Base-by-base conservation (phyloP, 2,329 filamentous ascomycete genomes). In the Aspergillus versicolor region DNA sequence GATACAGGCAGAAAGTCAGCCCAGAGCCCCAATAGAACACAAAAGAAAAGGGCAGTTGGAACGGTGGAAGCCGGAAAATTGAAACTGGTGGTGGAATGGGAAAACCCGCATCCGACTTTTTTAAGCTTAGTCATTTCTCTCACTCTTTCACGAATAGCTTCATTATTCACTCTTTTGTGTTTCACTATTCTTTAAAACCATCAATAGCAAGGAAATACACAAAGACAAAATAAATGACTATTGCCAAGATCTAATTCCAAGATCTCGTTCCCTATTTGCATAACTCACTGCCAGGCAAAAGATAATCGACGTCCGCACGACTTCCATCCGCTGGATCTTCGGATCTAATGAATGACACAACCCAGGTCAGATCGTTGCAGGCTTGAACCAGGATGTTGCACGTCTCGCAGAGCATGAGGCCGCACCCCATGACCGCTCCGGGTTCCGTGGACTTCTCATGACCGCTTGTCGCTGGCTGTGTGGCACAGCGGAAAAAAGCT, bases 401-500 rank as follows among this genome's bases (percentile, higher is more conserved):
- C 8, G 43, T 32, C 22, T 67, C 61, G 41, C 72, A 74, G 3
- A 73, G 63, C 7, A 67, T 24, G 12, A 30, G 27, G 3, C 27
- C 27, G 27, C 27, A 74, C 55, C 1, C 70, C 69, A 45, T 72
- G 73, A 0, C 71, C 68, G 47, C 22, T 3, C 52, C 60, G 19
- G 49, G 11, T n/a, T 59, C 4, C 52, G 61, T 44, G 7, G 61
- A 52, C 54, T 54, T 40, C 58, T 52, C 1, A 59, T 22, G 0
- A 22, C 19, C n/a, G 13, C 7, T 68, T 62, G 5, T 47, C 27
- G 40, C 40, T n/a, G 15, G 34, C 34, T 11, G 22, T 0, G 56
- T 56, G 5, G 57, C 45, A 52, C 77, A 81, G 19, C 63, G 63
- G 38, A 71, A 74, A 3, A 67, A 68, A 0, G 76, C 78, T 1